Base-by-base conservation (phyloP, 148 eudicot species). In the Vaccinium myrtillus region DNA sequence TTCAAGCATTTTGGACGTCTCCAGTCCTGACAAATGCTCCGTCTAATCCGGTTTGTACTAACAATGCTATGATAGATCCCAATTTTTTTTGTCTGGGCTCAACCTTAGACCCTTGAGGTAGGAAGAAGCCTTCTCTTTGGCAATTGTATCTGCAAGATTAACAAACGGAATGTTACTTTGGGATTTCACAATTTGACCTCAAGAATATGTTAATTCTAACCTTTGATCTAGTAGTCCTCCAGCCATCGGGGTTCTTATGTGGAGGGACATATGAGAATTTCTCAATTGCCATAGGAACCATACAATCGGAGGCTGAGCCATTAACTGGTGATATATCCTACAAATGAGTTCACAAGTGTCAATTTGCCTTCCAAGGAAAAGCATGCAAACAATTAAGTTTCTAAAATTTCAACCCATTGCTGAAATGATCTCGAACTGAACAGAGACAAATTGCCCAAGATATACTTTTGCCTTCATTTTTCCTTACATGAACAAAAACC, bases 161-260 rank as follows among this genome's bases (percentile, higher is more conserved):
- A 12, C 59, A 8, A 81, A 53, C 67, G 53, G 14, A 79, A 18
- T 36, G 27, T 54, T 14, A 87, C 61, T 55, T n/a, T 43, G 46
- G 2, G 16, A 56, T 21, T 21, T 65, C 46, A 51, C 80, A 49
- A 27, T 27, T 9, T 56, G 36, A 55, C 2, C 51, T 27, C 32
- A 78, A 32, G 84, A 63, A 11, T 75, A 51, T 83, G 73, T 32
- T 32, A 51, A 78, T 73, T 21, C 87, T 81, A 75, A 94, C 98
- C 98, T 91, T 91, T 87, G 94, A 63, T 90, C 87, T 97, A 39
- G 96, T 91, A 55, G 87, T 89, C 84, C 93, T 91, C 99, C 99
- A 97, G 84, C 98, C 97, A 79, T 90, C 93, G 18, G 90, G 86
- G 83, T 87, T 92, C 58, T 84, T 88, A 43, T 74, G 78, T 70